Base-by-base conservation (phyloP, 73 alveolate species). In the Halteria grandinella region DNA sequence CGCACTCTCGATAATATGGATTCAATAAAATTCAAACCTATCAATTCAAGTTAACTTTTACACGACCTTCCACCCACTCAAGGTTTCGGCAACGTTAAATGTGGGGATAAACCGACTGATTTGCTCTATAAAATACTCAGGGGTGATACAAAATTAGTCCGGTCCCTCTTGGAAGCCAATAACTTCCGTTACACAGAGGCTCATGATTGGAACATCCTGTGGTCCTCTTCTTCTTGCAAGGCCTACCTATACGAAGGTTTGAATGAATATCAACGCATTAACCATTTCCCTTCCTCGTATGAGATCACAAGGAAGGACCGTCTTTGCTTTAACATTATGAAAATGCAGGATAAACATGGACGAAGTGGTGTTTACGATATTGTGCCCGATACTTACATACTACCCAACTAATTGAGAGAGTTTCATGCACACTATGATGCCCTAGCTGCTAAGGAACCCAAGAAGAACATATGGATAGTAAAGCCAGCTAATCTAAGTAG, bases 241-340 rank as follows among this genome's bases (percentile, higher is more conserved):
- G 71, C 80, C n/a, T 88, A 83, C 49, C 71, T 87, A 27, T 93
- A 81, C 54, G 96, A 90, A 33, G 93, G 93, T 51, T 71, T 93
- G 32, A 87, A 69, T 44, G 94, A 90, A 59, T 63, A 83, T 78
- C 88, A 93, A 72, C 82, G 85, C 32, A 53, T 93, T 10, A 90
- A 90, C 47, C 98, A 93, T 60, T 93, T 93, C 85, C 98, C 98
- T 11, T 59, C 62, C 83, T 64, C 87, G 69, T 86, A 86, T 57
- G 97, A 93, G 69, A 78, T 93, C 17, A 89, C 97, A 11, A 87
- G 97, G 55, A 93, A 93, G 66, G 98, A 93, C 69, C 44, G 90
- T 39, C 74, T 93, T 71, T 87, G 93, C n/a, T 63, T 50, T 49
- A 87, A 90, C 53, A 79, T 90, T 18, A 81, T 64, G 47, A 81